A percentile compares a stretch with the other conserved stretches of the same genome.
Conservation (phyloP, 1,284 basidiomycete species). For the Lentinula novae-zelandiae region DNA sequence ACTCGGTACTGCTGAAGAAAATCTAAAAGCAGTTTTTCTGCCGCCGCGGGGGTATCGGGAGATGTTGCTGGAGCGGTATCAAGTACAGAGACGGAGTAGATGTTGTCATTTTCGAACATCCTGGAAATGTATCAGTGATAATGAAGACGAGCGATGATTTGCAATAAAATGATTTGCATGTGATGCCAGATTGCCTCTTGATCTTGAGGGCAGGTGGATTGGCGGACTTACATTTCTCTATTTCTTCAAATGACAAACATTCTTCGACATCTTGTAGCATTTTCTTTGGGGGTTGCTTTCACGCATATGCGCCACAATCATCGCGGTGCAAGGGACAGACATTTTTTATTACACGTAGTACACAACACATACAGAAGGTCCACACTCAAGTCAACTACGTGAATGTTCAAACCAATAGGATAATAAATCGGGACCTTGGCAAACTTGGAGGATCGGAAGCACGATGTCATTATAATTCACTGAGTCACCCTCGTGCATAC, state of each 20-base stretch:
- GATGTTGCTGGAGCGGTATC: conserved; percentile 58
- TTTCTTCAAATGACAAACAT: too few relatives aligned
- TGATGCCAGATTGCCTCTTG: neutral
- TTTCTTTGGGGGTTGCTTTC: neutral
- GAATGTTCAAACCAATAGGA: neutral
- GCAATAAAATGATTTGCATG: neutral
- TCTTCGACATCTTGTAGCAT: neutral
- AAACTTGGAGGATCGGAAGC: neutral
- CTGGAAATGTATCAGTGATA: conserved; percentile 19
- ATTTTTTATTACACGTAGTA: neutral
- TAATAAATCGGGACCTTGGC: too few relatives aligned
- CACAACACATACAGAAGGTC: too few relatives aligned
- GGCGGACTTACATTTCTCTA: neutral
- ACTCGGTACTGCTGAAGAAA: conserved; percentile 87
- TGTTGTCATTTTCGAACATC: conserved; percentile 73
- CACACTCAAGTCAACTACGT: neutral
- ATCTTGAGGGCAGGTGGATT: conserved; percentile 11
- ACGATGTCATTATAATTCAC: neutral
- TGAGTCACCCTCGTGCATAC: neutral
- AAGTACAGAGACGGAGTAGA: conserved; percentile 78
- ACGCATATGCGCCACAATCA: neutral
- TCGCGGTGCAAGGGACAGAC: neutral
- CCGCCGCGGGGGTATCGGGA: conserved; percentile 73
- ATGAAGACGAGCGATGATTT: neutral
- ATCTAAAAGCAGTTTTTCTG: conserved; percentile 76